Conservation (phyloP, 2,329 filamentous ascomycete species). For the Reticulascus tulasneorum region DNA sequence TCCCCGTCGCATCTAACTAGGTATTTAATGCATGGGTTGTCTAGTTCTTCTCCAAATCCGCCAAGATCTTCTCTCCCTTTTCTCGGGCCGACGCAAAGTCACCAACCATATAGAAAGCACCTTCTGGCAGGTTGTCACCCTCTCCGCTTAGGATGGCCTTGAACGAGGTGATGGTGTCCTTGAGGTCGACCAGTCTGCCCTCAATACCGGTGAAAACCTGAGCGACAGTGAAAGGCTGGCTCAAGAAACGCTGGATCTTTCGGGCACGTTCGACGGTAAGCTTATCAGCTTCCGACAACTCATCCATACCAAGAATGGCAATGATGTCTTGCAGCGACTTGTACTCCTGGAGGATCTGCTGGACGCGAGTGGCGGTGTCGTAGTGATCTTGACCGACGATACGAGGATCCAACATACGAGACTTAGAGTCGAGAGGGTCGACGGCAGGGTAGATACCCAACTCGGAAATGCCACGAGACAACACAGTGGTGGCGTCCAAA, state of each 20-base stretch:
- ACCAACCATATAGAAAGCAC: constrained; percentile 97
- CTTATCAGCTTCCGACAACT: constrained; percentile 98
- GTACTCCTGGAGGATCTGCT: constrained; percentile 99
- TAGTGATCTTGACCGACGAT: constrained; percentile 98
- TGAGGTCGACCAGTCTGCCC: constrained; percentile 94
- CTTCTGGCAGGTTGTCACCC: constrained; percentile 92
- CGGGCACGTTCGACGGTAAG: constrained; percentile 99
- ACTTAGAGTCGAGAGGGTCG: constrained; percentile 99
- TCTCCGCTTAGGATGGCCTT: constrained; percentile 95
- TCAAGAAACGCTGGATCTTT: constrained; percentile 99
- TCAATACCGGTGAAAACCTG: constrained; percentile 88
- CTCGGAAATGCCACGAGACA: constrained; percentile 99
- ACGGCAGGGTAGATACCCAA: constrained; percentile 99
- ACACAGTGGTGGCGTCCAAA: constrained; percentile 99
- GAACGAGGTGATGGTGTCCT: constrained; percentile 97
- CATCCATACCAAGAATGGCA: constrained; percentile 99
- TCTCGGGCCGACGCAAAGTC: constrained; percentile 86
- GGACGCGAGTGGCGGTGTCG: constrained; percentile 86
- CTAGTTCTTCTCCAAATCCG: constrained; percentile 68
- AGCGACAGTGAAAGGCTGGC: constrained; percentile 92
- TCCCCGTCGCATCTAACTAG: constrained; percentile 12
- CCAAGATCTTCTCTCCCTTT: constrained; percentile 99
- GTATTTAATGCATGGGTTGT: constrained; percentile 14
- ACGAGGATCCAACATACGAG: constrained; percentile 98
- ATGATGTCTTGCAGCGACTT: constrained; percentile 99